Conservation (phyloP, 2,329 filamentous ascomycete genomes). For the Hawksworthiomyces lignivorus region DNA sequence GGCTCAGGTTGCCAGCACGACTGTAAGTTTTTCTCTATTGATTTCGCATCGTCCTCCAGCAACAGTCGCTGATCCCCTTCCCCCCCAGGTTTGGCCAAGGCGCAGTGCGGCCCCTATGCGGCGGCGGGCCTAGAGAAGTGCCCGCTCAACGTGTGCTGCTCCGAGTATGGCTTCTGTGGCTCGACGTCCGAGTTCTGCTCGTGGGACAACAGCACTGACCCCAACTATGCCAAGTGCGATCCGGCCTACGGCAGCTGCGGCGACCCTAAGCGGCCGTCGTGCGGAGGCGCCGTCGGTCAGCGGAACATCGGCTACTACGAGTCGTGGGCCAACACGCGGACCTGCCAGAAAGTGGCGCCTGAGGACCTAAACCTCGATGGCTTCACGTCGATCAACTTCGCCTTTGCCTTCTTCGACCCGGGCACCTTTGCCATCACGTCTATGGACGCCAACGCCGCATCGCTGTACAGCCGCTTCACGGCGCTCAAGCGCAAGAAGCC, state of each 20-base stretch:
- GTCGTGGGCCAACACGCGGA: slow-evolving; percentile 16
- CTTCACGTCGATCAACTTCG: slow-evolving; percentile 28
- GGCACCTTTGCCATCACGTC: slow-evolving; percentile 18
- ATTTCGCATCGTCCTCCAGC: too few relatives aligned
- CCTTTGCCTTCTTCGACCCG: slow-evolving; percentile 26
- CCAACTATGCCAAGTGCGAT: too few relatives aligned
- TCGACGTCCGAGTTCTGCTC: slow-evolving; percentile 21
- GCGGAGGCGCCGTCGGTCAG: too few relatives aligned
- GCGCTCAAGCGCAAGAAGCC: slow-evolving; percentile 20
- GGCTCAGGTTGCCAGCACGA: too few relatives aligned
- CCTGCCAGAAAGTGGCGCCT: slow-evolving; percentile 19
- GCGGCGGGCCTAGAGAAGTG: too few relatives aligned
- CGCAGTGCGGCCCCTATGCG: too few relatives aligned
- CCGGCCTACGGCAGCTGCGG: too few relatives aligned
- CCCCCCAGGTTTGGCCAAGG: too few relatives aligned
- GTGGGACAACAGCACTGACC: too few relatives aligned
- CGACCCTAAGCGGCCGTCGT: too few relatives aligned
- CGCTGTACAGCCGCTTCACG: slow-evolving; percentile 23
- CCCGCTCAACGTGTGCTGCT: slow-evolving; percentile 24
- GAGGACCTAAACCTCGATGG: slow-evolving; percentile 17
- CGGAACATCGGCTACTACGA: slow-evolving; percentile 25
- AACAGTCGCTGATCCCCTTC: too few relatives aligned
- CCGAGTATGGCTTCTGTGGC: slow-evolving; percentile 25
- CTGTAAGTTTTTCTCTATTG: too few relatives aligned
- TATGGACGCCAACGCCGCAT: not conserved